A percentile compares a stretch with the other conserved stretches of the same genome.
Conservation (phyloP, 257 asterid genomes). For the Nemophila menziesii region DNA sequence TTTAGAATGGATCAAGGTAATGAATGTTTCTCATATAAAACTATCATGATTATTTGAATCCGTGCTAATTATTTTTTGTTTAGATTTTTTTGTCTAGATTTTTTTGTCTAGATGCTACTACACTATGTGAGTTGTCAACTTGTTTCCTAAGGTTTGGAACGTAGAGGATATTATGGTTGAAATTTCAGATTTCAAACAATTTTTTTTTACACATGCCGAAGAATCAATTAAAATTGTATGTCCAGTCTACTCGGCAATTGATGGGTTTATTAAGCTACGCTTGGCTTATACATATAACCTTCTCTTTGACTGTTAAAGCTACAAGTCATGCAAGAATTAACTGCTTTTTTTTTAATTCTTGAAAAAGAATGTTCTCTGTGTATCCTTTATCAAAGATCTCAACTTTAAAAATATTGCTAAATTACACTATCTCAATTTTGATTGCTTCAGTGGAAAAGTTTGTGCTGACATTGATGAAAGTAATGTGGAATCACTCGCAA, state of each 20-base stretch:
- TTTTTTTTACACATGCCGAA: slow-evolving; percentile 46
- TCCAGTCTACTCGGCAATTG: slow-evolving; percentile 56
- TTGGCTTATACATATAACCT: slow-evolving; percentile 65
- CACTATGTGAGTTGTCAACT: slow-evolving; percentile 56
- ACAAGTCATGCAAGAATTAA: slow-evolving; percentile 33
- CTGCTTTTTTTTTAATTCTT: slow-evolving; percentile 40
- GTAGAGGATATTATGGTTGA: slow-evolving; percentile 54
- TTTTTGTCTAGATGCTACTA: slow-evolving; percentile 88
- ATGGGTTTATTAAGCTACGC: slow-evolving; percentile 77
- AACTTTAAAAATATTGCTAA: slow-evolving; percentile 76
- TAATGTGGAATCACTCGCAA: slow-evolving; percentile 65
- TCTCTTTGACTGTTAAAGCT: slow-evolving; percentile 64
- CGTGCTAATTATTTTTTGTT: neutral
- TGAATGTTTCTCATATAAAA: slow-evolving; percentile 5
- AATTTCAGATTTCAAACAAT: slow-evolving; percentile 43
- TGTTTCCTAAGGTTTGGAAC: slow-evolving; percentile 65
- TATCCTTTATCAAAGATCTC: slow-evolving; percentile 55
- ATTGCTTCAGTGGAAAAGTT: slow-evolving; percentile 53
- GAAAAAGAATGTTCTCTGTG: slow-evolving; percentile 67
- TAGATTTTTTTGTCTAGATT: slow-evolving; percentile 12
- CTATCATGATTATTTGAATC: slow-evolving; percentile 9
- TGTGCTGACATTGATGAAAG: slow-evolving; percentile 55
- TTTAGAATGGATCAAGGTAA: slow-evolving; percentile 60
- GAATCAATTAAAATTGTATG: slow-evolving; percentile 43
- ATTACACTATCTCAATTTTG: slow-evolving; percentile 57